A percentile compares a stretch with the other conserved stretches of the same genome.
phyloP scores from a whole-genome alignment of 129 eudicot genomes.

The Chrysanthemum seticuspe region DNA sequence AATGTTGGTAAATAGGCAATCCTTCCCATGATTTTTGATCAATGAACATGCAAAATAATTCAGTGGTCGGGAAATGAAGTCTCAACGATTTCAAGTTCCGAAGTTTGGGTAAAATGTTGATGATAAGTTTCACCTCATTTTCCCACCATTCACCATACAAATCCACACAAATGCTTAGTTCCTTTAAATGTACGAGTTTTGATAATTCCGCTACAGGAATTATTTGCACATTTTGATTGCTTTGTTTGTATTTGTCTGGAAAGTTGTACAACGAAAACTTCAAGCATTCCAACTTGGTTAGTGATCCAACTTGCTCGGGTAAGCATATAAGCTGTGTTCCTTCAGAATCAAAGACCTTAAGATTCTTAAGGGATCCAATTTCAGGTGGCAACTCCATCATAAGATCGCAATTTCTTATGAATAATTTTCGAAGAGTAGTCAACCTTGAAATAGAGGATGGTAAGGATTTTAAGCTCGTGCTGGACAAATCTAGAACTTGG shows the following conservation, averaged over 20 bases:
- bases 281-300: constrained; percentile 26
- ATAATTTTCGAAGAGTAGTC: constrained; percentile 16
- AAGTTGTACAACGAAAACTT: constrained; percentile 15
- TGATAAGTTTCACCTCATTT: constrained; percentile 8
- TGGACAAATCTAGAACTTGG: constrained; percentile 33
- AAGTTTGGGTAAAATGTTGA: background rate
- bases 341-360: constrained; percentile 25
- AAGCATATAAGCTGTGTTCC: constrained; percentile 27
- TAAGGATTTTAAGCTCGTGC: constrained; percentile 28
- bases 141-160: constrained; percentile 28
- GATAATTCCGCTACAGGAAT: background rate
- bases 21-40: no score
- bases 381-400: constrained; percentile 31
- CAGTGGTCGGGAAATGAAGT: constrained; percentile 17
- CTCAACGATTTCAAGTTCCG: constrained; percentile 10
- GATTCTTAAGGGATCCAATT: constrained; percentile 24
- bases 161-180: constrained; percentile 18
- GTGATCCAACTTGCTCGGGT: constrained; percentile 14
- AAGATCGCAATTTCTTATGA: constrained; percentile 22
- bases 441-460: constrained; percentile 29
- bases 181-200: constrained; percentile 4
- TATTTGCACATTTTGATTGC: constrained; percentile 4
- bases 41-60: background rate
- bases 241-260: constrained; percentile 5
- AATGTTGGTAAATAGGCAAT: constrained; percentile 1